Percentiles rank a stretch among this genome's conserved stretches.
These are phyloP conservation scores for Lactarius hatsudake DNA, from an alignment of 768 basidiomycete species.

Conservation along the genomic window DNA sequence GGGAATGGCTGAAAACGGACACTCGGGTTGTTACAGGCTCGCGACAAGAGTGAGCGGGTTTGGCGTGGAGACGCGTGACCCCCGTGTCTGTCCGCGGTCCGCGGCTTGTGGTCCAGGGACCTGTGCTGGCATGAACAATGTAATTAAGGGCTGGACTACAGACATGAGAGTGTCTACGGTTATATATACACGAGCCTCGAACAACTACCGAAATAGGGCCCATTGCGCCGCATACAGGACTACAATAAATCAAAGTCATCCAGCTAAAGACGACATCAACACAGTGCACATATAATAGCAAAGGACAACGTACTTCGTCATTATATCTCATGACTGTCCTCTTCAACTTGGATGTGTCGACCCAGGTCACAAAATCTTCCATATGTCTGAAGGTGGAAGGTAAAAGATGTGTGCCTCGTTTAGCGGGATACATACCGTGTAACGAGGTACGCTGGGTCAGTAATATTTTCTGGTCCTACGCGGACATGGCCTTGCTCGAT, in stretches of 20 bases:
- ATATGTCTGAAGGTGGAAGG: conserved; percentile 60
- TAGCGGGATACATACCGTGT: conserved; percentile 54
- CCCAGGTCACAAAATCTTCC: conserved; percentile 99
- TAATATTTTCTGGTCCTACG: conserved; percentile 93
- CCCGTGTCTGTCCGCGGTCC: background rate
- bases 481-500: conserved; percentile 98
- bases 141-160: background rate
- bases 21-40: background rate
- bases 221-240: background rate
- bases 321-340: conserved; percentile 95
- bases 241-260: conserved; percentile 91
- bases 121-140: background rate
- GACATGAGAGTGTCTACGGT: background rate
- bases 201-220: background rate
- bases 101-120: background rate
- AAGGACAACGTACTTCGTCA: conserved; percentile 64
- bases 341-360: conserved; percentile 96
- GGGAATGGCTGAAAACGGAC: background rate
- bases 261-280: conserved; percentile 49
- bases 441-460: conserved; percentile 94
- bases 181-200: background rate
- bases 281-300: background rate
- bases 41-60: conserved; percentile 4
- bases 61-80: conserved; percentile 10
- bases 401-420: conserved; percentile 14